These are phyloP conservation scores for Pichia phayaonensis DNA, from an alignment of 805 yeast species.

Conservation along the genomic window DNA sequence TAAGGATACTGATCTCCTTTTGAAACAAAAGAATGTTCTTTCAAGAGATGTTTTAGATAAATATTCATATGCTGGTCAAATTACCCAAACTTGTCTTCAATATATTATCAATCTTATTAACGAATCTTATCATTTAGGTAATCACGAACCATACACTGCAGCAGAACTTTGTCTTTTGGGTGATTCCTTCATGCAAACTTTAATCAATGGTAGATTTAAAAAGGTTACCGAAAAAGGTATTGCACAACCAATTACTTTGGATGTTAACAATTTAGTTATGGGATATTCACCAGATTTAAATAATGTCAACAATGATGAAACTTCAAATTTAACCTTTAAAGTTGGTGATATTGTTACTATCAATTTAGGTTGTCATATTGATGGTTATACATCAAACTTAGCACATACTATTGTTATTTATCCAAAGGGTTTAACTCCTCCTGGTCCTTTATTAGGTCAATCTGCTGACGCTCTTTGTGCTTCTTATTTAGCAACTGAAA, in stretches of 20 bases:
- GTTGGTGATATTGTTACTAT: slow-evolving; percentile 86
- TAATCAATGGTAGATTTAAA: slow-evolving; percentile 54
- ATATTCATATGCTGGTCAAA: slow-evolving; percentile 84
- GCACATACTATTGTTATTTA: slow-evolving; percentile 84
- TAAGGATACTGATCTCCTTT: slow-evolving; percentile 63
- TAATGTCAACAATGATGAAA: slow-evolving; percentile 63
- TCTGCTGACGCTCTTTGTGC: slow-evolving; percentile 90
- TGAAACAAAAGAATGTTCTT: slow-evolving; percentile 66
- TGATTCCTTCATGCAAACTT: slow-evolving; percentile 61
- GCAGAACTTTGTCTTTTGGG: slow-evolving; percentile 77
- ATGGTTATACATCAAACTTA: slow-evolving; percentile 84
- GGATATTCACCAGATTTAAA: slow-evolving; percentile 88
- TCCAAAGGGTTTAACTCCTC: slow-evolving; percentile 54
- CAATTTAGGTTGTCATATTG: slow-evolving; percentile 84
- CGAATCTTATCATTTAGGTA: slow-evolving; percentile 59
- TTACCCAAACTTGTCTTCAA: slow-evolving; percentile 72
- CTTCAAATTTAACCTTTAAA: slow-evolving; percentile 36
- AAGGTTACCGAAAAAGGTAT: slow-evolving; percentile 82
- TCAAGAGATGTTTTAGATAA: slow-evolving; percentile 59
- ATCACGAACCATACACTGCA: slow-evolving; percentile 40
- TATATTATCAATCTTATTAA: slow-evolving; percentile 62
- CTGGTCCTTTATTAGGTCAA: slow-evolving; percentile 75
- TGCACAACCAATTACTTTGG: slow-evolving; percentile 84
- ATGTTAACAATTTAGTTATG: slow-evolving; percentile 65
- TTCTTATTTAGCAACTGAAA: slow-evolving; percentile 80